A percentile compares a stretch with the other conserved stretches of the same genome.
Evolutionary conservation across 2,329 filamentous ascomycete genomes (phyloP).

Genomic region (Trichothecium sympodiale): DNA sequence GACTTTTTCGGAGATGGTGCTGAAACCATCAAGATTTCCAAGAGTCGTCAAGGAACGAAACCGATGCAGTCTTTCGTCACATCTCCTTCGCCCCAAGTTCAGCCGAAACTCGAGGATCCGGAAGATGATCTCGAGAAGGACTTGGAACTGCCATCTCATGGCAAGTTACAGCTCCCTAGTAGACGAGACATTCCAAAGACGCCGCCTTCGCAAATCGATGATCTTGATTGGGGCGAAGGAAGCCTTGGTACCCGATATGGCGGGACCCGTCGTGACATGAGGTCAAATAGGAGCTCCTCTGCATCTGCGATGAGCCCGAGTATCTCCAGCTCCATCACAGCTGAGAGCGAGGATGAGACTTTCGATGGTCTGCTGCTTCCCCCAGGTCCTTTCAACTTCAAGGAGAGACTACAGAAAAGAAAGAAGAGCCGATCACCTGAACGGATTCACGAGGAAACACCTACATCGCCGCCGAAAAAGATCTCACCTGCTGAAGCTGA

Average conservation of each 20-base stretch:
- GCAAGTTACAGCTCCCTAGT: conserved; percentile 53
- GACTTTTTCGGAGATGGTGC: conserved; percentile 53
- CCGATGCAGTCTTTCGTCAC: conserved; percentile 39
- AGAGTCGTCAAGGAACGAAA: conserved; percentile 40
- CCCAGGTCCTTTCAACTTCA: conserved; percentile 71
- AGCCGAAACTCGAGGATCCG: conserved; percentile 11
- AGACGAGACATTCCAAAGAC: conserved; percentile 52
- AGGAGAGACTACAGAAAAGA: conserved; percentile 63
- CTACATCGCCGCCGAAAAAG: conserved; percentile 13
- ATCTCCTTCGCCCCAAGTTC: conserved; percentile 35
- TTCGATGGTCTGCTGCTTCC: conserved; percentile 84
- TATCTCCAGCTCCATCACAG: conserved; percentile 79
- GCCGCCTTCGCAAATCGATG: conserved; percentile 52
- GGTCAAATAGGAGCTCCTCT: conserved; percentile 74
- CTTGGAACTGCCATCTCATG: conserved; percentile 58
- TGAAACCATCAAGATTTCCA: conserved; percentile 58
- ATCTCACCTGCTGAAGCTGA: conserved; percentile 28
- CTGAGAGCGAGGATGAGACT: conserved; percentile 88
- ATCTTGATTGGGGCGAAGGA: conserved; percentile 89
- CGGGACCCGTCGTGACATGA: conserved; percentile 70
- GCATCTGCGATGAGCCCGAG: conserved; percentile 86
- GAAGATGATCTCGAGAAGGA: conserved; percentile 64
- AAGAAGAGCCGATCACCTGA: conserved; percentile 50
- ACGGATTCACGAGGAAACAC: conserved; percentile 28
- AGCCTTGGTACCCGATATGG: conserved; percentile 79